Percentiles rank a stretch among this genome's conserved stretches.
phyloP scores from a whole-genome alignment of 139 green algal species.

The Coccomyxa sp. region DNA sequence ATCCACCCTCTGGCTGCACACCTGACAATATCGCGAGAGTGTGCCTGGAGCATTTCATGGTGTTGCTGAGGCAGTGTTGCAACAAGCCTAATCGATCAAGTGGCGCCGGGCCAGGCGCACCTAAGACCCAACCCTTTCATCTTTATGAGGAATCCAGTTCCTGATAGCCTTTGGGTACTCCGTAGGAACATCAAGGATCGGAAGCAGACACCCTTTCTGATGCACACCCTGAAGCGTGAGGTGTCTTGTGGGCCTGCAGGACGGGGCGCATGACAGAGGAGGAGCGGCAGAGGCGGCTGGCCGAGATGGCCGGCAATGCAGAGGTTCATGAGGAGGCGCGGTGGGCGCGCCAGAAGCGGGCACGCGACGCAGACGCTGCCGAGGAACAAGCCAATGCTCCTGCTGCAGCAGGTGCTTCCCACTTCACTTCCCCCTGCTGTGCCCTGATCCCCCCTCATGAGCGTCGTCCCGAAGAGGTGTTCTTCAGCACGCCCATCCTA shows the following conservation, averaged over 20 bases:
- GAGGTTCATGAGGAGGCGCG: constrained; percentile 63
- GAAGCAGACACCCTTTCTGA: not conserved
- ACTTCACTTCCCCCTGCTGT: not conserved
- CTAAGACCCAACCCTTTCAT: not conserved
- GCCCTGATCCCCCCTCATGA: too few relatives aligned
- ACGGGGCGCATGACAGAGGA: constrained; percentile 54
- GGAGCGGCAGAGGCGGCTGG: constrained; percentile 63
- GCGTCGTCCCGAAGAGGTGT: too few relatives aligned
- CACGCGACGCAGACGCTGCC: constrained; percentile 24
- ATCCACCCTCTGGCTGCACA: not conserved
- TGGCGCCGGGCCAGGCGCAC: not conserved
- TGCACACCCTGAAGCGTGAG: not conserved
- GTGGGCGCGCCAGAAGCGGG: constrained; percentile 33
- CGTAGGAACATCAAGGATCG: not conserved
- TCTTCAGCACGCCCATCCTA: too few relatives aligned
- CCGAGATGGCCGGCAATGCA: constrained; percentile 83
- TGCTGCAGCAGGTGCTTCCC: not conserved
- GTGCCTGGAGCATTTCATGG: too few relatives aligned
- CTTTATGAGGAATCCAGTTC: not conserved
- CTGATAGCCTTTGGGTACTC: not conserved
- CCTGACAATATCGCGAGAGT: too few relatives aligned
- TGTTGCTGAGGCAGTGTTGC: not conserved
- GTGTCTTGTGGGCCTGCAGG: not conserved
- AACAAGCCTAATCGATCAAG: not conserved
- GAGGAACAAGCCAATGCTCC: constrained; percentile 9